These are phyloP conservation scores for Lepiota brunneoincarnata DNA, from an alignment of 768 basidiomycete genomes.

Conservation along the genomic window DNA sequence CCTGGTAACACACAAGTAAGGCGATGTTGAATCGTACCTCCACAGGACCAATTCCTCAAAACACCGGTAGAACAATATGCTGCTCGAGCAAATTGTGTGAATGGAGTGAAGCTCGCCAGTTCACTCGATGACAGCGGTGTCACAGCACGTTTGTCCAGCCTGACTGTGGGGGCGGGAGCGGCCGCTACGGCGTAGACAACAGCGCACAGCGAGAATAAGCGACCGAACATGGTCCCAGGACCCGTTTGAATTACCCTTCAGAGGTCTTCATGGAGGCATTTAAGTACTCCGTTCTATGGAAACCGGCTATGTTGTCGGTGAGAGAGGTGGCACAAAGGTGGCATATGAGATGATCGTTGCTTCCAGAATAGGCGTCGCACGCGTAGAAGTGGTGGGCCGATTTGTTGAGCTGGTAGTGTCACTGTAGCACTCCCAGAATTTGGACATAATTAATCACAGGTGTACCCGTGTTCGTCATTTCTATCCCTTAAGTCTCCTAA, in stretches of 20 bases:
- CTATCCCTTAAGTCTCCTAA: not conserved
- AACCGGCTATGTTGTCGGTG: not conserved
- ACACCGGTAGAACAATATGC: constrained; percentile 46
- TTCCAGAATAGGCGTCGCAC: not conserved
- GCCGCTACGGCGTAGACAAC: constrained; percentile 1
- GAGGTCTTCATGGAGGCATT: not conserved
- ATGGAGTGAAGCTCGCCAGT: constrained; percentile 40
- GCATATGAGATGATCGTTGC: not conserved
- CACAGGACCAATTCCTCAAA: constrained; percentile 41
- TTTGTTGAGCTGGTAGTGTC: not conserved
- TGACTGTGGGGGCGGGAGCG: constrained; percentile 16
- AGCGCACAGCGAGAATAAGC: constrained; percentile 1
- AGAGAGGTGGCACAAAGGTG: not conserved
- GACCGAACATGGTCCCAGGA: constrained; percentile 1
- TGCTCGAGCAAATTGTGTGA: constrained; percentile 51
- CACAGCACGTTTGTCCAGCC: constrained; percentile 19
- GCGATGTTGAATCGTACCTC: constrained; percentile 26
- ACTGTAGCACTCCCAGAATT: not conserved
- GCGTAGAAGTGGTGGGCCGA: not conserved
- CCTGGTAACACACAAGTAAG: not conserved
- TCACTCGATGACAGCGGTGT: constrained; percentile 26
- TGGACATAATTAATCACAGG: not conserved
- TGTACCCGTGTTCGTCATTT: not conserved
- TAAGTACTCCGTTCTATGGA: constrained; percentile 3
- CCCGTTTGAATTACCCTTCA: not conserved